phyloP scores from a whole-genome alignment of 106 monocot genomes.

The Posidonia australis region DNA sequence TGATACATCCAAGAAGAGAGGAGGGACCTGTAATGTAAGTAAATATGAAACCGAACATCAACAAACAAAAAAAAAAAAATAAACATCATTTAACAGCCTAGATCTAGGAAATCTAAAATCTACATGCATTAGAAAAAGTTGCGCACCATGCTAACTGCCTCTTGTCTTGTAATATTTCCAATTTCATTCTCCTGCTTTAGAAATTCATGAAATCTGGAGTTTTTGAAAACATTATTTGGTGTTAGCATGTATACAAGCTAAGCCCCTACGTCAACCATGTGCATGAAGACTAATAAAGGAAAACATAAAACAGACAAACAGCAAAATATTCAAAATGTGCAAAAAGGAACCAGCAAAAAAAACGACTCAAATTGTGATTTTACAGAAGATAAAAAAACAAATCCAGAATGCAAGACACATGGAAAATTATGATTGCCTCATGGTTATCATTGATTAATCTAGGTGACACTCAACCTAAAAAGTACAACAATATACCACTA shows the following conservation, averaged over 20 bases:
- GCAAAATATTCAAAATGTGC: too few species aligned
- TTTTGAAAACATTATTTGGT: neutral
- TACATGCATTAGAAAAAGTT: neutral
- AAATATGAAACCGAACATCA: slow-evolving; percentile 3
- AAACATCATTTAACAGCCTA: neutral
- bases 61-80: neutral
- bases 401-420: too few species aligned
- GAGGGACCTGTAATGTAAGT: slow-evolving; percentile 70
- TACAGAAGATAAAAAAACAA: too few species aligned
- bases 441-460: too few species aligned
- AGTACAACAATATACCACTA: too few species aligned
- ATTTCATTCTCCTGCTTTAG: slow-evolving; percentile 95
- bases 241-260: neutral
- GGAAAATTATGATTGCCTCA: too few species aligned
- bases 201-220: slow-evolving; percentile 91
- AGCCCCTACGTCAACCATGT: too few species aligned
- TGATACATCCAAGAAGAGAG: slow-evolving; percentile 81
- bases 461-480: too few species aligned
- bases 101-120: neutral
- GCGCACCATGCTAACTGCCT: slow-evolving; percentile 97
- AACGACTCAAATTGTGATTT: too few species aligned
- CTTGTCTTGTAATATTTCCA: slow-evolving; percentile 99
- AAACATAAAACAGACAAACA: too few species aligned
- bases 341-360: too few species aligned
- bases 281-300: too few species aligned